phyloP scores from a whole-genome alignment of 768 basidiomycete genomes.

The Suillus plorans region DNA sequence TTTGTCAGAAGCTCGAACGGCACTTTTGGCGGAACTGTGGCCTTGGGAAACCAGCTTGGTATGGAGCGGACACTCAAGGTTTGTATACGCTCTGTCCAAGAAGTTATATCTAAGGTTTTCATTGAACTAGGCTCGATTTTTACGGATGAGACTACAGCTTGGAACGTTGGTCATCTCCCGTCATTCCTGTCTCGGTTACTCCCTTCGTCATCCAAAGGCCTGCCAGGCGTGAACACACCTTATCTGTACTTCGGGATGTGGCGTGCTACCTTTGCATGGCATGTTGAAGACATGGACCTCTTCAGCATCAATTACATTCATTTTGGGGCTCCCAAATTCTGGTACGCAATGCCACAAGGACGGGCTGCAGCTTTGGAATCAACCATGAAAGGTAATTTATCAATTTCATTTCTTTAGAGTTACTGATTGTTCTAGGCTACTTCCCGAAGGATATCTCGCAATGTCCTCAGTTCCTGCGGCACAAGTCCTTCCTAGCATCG shows the following conservation, averaged over 20 bases:
- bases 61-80: conserved; percentile 96
- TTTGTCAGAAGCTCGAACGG: conserved; percentile 84
- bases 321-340: conserved; percentile 95
- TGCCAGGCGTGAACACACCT: conserved; percentile 96
- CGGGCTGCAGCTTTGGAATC: conserved; percentile 82
- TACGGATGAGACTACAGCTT: conserved; percentile 73
- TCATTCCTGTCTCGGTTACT: conserved; percentile 83
- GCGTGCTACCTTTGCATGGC: conserved; percentile 98
- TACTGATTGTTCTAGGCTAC: conserved; percentile 51
- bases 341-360: conserved; percentile 94
- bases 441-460: conserved; percentile 84
- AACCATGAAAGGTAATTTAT: conserved; percentile 74
- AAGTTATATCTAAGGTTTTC: not conserved
- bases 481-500: conserved; percentile 94
- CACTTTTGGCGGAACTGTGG: conserved; percentile 92
- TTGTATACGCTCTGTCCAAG: conserved; percentile 22
- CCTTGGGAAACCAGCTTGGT: conserved; percentile 90
- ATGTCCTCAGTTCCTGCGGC: conserved; percentile 93
- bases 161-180: conserved; percentile 94
- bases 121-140: conserved; percentile 56
- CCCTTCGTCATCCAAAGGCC: conserved; percentile 60
- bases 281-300: conserved; percentile 99
- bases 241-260: conserved; percentile 99
- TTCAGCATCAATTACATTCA: conserved; percentile 99
- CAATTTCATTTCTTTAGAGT: not conserved